Evolutionary conservation across 139 green algal genomes (phyloP).

Genomic region (Micractinium sp.): DNA sequence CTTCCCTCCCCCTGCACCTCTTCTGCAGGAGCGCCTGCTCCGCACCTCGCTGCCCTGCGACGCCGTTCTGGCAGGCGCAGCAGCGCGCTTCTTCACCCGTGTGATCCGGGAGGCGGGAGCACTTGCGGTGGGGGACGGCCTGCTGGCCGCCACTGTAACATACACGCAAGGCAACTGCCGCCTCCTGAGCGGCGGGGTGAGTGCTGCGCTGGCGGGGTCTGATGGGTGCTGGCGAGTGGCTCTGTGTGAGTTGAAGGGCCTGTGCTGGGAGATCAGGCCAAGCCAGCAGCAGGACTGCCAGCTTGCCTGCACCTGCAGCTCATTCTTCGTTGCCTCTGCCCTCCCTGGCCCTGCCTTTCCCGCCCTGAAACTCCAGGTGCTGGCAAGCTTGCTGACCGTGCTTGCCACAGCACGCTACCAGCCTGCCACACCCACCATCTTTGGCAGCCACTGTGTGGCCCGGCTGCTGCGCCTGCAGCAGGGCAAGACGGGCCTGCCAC

Average conservation of each 20-base stretch:
- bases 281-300: not conserved
- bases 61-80: not conserved
- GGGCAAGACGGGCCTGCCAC: not conserved
- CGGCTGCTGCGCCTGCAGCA: constrained; percentile 15
- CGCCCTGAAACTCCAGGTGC: not conserved
- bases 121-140: not conserved
- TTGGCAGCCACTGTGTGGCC: not conserved
- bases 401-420: constrained; percentile 2
- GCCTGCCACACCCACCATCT: not conserved
- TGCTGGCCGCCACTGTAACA: not conserved
- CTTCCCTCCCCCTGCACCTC: not conserved
- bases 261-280: not conserved
- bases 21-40: constrained; percentile 2
- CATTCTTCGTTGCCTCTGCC: not conserved
- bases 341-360: not conserved
- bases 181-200: not conserved
- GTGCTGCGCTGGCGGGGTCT: not conserved
- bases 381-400: not conserved
- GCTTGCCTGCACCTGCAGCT: not conserved
- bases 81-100: not conserved
- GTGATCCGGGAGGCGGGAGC: not conserved
- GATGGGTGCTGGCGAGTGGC: not conserved
- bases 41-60: constrained; percentile 15
- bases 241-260: not conserved
- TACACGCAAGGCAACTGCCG: not conserved